phyloP scores from a whole-genome alignment of 768 basidiomycete species.

The Termitomyces sp. region DNA sequence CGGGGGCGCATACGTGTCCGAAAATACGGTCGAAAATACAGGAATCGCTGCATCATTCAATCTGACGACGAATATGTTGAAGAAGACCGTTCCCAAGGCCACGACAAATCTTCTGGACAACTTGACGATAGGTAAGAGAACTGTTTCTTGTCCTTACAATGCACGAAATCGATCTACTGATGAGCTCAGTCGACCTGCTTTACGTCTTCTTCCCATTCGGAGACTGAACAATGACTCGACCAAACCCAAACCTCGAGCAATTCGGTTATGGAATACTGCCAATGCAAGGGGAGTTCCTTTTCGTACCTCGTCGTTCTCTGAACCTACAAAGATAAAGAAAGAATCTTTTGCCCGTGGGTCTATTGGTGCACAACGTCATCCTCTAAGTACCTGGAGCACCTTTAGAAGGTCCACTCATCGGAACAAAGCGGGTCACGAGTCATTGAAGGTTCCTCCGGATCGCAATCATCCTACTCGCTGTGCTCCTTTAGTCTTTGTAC shows the following conservation, averaged over 20 bases:
- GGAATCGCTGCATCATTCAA: constrained; percentile 10
- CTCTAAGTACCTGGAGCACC: constrained; percentile 13
- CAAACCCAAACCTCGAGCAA: constrained; percentile 4
- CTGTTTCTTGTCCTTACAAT: neutral
- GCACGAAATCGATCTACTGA: neutral
- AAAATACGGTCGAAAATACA: constrained; percentile 17
- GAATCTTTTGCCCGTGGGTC: neutral
- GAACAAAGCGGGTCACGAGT: neutral
- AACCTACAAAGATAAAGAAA: neutral
- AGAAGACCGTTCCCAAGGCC: neutral
- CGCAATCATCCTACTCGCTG: constrained; percentile 7
- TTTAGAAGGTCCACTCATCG: neutral
- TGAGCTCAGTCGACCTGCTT: constrained; percentile 17
- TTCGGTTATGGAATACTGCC: constrained; percentile 21
- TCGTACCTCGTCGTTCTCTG: constrained; percentile 19
- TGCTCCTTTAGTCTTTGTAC: constrained; percentile 27
- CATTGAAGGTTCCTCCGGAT: neutral
- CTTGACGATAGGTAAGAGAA: neutral
- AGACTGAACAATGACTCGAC: neutral
- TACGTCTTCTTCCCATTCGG: constrained; percentile 21
- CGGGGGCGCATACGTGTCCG: constrained; percentile 8
- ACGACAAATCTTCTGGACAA: neutral
- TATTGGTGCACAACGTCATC: neutral
- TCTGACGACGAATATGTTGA: constrained; percentile 8
- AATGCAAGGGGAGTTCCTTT: constrained; percentile 28